Base-by-base conservation (phyloP, 2,329 filamentous ascomycete species). In the Epichloe elymi region DNA sequence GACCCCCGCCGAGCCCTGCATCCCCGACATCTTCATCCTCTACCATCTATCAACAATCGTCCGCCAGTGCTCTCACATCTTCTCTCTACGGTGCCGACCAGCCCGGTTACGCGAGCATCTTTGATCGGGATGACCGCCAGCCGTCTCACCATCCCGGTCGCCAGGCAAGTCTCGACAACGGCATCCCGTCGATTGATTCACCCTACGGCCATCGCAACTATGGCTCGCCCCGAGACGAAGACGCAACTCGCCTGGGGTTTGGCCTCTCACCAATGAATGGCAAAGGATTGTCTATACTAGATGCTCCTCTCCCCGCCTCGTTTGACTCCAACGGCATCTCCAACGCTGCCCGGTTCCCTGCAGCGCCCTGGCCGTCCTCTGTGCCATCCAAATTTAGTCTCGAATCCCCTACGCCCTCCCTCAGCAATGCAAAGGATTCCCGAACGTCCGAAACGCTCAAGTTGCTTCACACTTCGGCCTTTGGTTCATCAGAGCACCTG, bases 261-360 rank as follows among this genome's bases (percentile, higher is more conserved):
- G 86, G 86, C 23, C 78, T 93, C 49, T 95, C 90, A 14, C 88
- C 90, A 0, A 78, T 78, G 47, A 79, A 80, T 58, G 80, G 80
- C 49, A 83, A 80, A 58, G 79, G 78, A 3, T 66, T 95, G n/a
- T 93, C 87, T n/a, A 87, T 94, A 14, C 78, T 96, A 55, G 91
- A 97, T 69, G 93, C 89, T 2, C 89, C 88, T 15, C 78, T 97
- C 8, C 93, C 93, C 1, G 88, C 90, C 8, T 97, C 91, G 0
- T 96, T 97, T 65, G 93, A 97, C 67, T 95, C 89, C 60, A 93
- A 96, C 62, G 91, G 90, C 47, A 87, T 96, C 49, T 96, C 90
- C 11, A 87, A 91, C 65, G 89, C 88, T 55, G 90, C 91, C 17
- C 82, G 88, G 53, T 89, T 90, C 64, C 74, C 74, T 17, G 72